A percentile compares a stretch with the other conserved stretches of the same genome.
phyloP scores from a whole-genome alignment of 345 rosid genomes.

The Geranium brycei region DNA sequence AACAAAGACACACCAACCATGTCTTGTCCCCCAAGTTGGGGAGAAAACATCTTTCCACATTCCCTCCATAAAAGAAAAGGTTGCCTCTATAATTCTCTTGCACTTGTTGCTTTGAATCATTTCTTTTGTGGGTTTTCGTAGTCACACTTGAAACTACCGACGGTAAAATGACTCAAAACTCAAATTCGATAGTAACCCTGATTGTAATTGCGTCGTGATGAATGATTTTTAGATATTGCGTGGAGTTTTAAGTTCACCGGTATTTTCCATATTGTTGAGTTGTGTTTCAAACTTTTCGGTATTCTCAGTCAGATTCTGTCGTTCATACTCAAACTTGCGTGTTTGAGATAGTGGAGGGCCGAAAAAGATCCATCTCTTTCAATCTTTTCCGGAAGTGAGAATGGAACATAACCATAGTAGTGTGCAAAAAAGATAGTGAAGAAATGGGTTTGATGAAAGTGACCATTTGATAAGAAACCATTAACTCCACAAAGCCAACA shows the following conservation, averaged over 20 bases:
- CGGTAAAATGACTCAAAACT: too few species aligned
- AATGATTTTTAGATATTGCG: too few species aligned
- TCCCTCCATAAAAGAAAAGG: conserved; percentile 10
- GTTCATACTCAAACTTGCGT: background rate
- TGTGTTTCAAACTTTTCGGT: too few species aligned
- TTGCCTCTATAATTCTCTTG: background rate
- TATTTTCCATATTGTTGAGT: too few species aligned
- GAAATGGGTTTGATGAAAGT: too few species aligned
- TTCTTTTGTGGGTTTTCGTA: background rate
- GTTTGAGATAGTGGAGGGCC: conserved; percentile 9
- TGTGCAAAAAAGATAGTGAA: too few species aligned
- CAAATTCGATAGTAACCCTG: too few species aligned
- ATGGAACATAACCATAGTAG: background rate
- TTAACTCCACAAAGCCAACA: background rate
- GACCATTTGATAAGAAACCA: too few species aligned
- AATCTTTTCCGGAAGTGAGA: background rate
- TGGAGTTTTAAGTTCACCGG: too few species aligned
- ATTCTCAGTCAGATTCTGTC: too few species aligned
- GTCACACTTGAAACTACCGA: too few species aligned
- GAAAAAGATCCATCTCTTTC: background rate
- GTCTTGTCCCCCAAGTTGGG: conserved; percentile 20
- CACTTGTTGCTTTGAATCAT: conserved; percentile 9
- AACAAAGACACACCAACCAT: conserved; percentile 16
- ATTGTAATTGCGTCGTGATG: too few species aligned
- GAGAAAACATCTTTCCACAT: conserved; percentile 13